These are phyloP conservation scores for Boechera stricta DNA, from an alignment of 345 rosid species.

Conservation along the genomic window DNA sequence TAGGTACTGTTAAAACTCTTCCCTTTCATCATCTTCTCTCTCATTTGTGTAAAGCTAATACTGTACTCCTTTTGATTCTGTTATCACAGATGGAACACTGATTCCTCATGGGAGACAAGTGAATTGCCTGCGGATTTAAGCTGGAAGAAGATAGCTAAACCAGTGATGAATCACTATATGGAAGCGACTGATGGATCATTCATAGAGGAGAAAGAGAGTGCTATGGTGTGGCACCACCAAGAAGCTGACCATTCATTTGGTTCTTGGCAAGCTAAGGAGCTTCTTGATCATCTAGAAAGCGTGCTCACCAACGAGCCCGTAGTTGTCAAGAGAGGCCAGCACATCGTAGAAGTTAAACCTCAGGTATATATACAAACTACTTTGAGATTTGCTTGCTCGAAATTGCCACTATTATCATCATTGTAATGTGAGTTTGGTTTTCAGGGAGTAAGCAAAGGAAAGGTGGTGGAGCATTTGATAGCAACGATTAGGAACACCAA, in stretches of 20 bases:
- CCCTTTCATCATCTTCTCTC: conserved; percentile 1
- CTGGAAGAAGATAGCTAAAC: conserved; percentile 75
- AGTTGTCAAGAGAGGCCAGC: conserved; percentile 78
- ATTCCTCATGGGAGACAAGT: conserved; percentile 66
- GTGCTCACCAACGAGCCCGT: conserved; percentile 90
- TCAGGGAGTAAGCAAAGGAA: conserved; percentile 84
- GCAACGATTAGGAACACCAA: conserved; percentile 52
- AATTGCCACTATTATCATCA: background rate
- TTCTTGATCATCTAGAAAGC: conserved; percentile 80
- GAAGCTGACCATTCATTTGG: conserved; percentile 80
- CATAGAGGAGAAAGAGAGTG: conserved; percentile 81
- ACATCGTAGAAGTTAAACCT: conserved; percentile 91
- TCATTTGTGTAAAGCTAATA: conserved; percentile 13
- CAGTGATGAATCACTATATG: conserved; percentile 76
- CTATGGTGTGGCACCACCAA: conserved; percentile 84
- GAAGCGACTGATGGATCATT: conserved; percentile 87
- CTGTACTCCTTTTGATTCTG: background rate
- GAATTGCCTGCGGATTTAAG: conserved; percentile 48
- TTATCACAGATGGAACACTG: conserved; percentile 59
- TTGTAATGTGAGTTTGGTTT: conserved; percentile 22
- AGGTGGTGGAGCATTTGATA: conserved; percentile 64
- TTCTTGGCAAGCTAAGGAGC: conserved; percentile 81
- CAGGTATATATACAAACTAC: conserved; percentile 57
- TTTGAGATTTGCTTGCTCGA: background rate
- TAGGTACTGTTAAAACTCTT: conserved; percentile 50